Evolutionary conservation across 345 rosid species (phyloP), one percentile per base, ranked within the genome.

Genomic region (Cardiospermum halicacabum): DNA sequence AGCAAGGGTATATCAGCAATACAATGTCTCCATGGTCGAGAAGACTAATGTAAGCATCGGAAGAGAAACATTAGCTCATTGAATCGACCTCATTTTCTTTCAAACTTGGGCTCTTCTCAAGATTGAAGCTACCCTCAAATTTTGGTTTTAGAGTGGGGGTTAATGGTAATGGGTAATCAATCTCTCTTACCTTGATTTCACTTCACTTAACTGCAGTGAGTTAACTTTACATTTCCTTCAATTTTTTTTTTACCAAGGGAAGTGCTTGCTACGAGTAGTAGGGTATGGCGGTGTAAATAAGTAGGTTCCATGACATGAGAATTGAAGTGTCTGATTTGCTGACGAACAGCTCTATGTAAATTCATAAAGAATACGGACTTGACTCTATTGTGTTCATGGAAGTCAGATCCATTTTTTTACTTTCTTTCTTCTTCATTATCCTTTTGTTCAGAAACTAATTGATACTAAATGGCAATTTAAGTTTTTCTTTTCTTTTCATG

Each of bases 1-100:
- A 50, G 87, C 78, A 40, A 77, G 91, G 66, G 82, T 88, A 24
- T 88, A 85, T 54, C 82, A 85, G 65, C 72, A 74, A 37, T 84
- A 85, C 79, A 85, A 85, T 22, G 89, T 85, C 19, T 82, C 80
- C 28, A 43, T 75, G 74, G 68, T 65, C 30, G 89, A 83, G 69
- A 85, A 81, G 69, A 70, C 85, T 15, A 77, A 72, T 59, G 72
- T 65, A 37, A 74, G 76, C 64, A 74, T 72, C 5, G 81, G 76
- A 15, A 78, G 80, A 56, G 87, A 77, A 72, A 79, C 74, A 42
- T 58, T 77, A 64, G 66, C 74, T 39, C 80, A 70, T 65, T 77
- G 75, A 75, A 60, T 32, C 19, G 21, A 47, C 47, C 56, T 53
- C 30, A 22, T 48, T 58, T 37, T 26, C 31, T 45, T 59, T 58